Evolutionary conservation across 2,329 filamentous ascomycete genomes (phyloP).

Genomic region (Aciculosporium take): DNA sequence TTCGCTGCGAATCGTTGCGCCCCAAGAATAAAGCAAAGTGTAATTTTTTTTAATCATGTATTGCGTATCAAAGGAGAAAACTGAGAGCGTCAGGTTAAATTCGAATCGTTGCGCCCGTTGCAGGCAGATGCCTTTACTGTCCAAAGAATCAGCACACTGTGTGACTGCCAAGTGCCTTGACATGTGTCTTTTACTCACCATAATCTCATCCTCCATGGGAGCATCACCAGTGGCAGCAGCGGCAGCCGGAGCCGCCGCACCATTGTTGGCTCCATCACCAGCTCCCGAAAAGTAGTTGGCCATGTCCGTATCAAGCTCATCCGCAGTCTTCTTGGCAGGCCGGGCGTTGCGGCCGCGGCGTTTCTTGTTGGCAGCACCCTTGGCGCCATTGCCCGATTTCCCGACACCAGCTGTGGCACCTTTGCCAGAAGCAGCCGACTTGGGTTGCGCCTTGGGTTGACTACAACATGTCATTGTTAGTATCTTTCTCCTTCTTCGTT

Average conservation of each 20-base stretch:
- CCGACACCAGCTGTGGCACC: conserved; percentile 16
- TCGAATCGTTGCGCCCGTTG: neutral
- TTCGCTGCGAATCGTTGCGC: neutral
- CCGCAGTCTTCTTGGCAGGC: conserved; percentile 73
- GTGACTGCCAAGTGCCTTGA: neutral
- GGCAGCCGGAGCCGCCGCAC: conserved; percentile 27
- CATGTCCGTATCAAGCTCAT: conserved; percentile 97
- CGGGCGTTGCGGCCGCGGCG: conserved; percentile 45
- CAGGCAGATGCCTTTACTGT: neutral
- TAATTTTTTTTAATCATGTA: conserved; percentile 1
- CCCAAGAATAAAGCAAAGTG: neutral
- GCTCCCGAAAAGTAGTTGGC: conserved; percentile 67
- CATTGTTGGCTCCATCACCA: conserved; percentile 31
- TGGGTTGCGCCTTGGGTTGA: conserved; percentile 43
- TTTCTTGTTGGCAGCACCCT: conserved; percentile 37
- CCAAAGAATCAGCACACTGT: conserved; percentile 1
- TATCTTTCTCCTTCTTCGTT: neutral
- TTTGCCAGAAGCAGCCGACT: conserved; percentile 67
- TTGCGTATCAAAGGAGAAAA: conserved; percentile 5
- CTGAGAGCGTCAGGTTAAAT: neutral
- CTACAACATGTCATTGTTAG: conserved; percentile 11
- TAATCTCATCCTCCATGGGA: conserved; percentile 53
- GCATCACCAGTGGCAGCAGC: conserved; percentile 38
- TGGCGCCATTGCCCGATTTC: conserved; percentile 25
- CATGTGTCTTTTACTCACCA: conserved; percentile 19